These are phyloP conservation scores for Plectosphaerella plurivora DNA, from an alignment of 2,329 filamentous ascomycete genomes.

Conservation along the genomic window DNA sequence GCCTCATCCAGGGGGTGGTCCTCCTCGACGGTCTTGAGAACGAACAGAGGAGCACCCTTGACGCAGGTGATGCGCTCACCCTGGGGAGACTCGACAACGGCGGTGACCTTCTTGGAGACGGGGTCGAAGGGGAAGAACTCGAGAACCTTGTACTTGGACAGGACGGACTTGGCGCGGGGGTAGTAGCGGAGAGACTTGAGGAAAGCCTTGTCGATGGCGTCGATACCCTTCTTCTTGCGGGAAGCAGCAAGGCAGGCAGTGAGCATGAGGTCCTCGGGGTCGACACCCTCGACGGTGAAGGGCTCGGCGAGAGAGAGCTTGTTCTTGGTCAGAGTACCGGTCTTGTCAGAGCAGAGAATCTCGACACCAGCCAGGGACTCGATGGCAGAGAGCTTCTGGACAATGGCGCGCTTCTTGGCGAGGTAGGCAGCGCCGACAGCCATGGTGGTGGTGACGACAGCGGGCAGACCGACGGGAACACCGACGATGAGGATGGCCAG, in stretches of 20 bases:
- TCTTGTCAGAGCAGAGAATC: constrained; percentile 94
- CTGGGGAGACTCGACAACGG: constrained; percentile 75
- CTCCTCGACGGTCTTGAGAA: constrained; percentile 82
- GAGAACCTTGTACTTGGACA: constrained; percentile 79
- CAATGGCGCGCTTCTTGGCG: constrained; percentile 88
- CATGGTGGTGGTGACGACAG: constrained; percentile 93
- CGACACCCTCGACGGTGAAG: constrained; percentile 76
- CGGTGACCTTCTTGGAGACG: constrained; percentile 88
- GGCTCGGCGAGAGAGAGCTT: constrained; percentile 85
- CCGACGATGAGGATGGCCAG: constrained; percentile 87
- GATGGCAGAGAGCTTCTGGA: constrained; percentile 88
- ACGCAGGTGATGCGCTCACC: constrained; percentile 84
- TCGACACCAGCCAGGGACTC: constrained; percentile 90
- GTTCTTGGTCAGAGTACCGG: constrained; percentile 90
- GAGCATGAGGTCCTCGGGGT: constrained; percentile 84
- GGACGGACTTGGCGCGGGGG: constrained; percentile 73
- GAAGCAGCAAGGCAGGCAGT: constrained; percentile 86
- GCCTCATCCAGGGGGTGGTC: constrained; percentile 75
- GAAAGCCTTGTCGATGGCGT: constrained; percentile 93
- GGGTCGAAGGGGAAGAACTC: constrained; percentile 88
- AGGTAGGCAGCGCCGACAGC: constrained; percentile 88
- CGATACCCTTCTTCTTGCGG: constrained; percentile 93
- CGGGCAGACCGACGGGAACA: constrained; percentile 88
- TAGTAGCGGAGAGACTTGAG: constrained; percentile 80
- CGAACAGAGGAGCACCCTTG: constrained; percentile 85